Evolutionary conservation across 192 early-diverging fungal genomes (phyloP).

Genomic region (Pilaira anomala): DNA sequence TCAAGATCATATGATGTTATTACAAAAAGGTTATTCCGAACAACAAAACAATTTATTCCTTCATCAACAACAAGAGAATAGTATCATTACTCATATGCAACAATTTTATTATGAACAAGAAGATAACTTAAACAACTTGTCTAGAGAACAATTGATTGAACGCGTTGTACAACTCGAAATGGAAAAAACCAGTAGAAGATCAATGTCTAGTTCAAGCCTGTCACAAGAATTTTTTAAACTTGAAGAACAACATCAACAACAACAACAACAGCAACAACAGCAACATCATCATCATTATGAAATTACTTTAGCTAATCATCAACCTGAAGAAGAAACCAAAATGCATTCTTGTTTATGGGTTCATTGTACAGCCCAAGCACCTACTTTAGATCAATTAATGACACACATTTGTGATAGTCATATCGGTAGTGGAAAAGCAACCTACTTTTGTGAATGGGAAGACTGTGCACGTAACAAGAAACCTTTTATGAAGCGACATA

Average conservation of each 20-base stretch:
- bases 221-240: too few species aligned
- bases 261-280: too few species aligned
- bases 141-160: constrained; percentile 20
- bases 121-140: constrained; percentile 9
- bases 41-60: background rate
- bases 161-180: constrained; percentile 28
- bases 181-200: constrained; percentile 11
- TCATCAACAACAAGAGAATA: background rate
- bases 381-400: constrained; percentile 31
- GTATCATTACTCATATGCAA: constrained; percentile 1
- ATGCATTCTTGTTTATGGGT: constrained; percentile 19
- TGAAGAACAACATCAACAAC: too few species aligned
- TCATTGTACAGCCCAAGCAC: background rate
- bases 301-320: background rate
- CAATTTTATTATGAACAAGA: background rate
- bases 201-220: too few species aligned
- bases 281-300: too few species aligned
- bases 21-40: constrained; percentile 15
- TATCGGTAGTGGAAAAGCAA: constrained; percentile 50
- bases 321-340: constrained; percentile 4
- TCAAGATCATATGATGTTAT: constrained; percentile 22
- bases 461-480: constrained; percentile 46
- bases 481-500: constrained; percentile 66
- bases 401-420: constrained; percentile 47
- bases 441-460: constrained; percentile 46